phyloP scores from a whole-genome alignment of 306 rosid species.

The Cicer pinnatifidum region DNA sequence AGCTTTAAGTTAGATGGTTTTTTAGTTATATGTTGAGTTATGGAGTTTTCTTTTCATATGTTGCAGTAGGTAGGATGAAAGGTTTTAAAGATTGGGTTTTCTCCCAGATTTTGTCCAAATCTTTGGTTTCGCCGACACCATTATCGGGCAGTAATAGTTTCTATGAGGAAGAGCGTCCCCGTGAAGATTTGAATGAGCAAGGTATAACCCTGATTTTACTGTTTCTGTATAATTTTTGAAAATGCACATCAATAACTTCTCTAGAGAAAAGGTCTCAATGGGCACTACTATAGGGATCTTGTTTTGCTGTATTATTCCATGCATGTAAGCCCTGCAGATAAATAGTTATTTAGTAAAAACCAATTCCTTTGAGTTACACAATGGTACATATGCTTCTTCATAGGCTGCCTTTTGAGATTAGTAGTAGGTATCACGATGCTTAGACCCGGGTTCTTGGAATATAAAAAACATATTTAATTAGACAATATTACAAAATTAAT shows the following conservation, averaged over 20 bases:
- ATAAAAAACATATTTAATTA: background rate
- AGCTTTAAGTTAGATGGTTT: slow-evolving; percentile 1
- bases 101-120: slow-evolving; percentile 78
- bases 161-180: slow-evolving; percentile 49
- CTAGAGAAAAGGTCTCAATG: background rate
- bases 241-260: slow-evolving; percentile 16
- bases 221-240: slow-evolving; percentile 22
- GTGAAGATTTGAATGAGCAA: slow-evolving; percentile 61
- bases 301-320: background rate
- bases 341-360: slow-evolving; percentile 11
- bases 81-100: slow-evolving; percentile 79
- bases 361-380: slow-evolving; percentile 14
- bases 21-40: slow-evolving; percentile 17
- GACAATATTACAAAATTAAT: background rate
- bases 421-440: slow-evolving; percentile 14
- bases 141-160: slow-evolving; percentile 59
- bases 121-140: slow-evolving; percentile 70
- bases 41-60: slow-evolving; percentile 37
- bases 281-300: background rate
- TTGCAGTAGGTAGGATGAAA: slow-evolving; percentile 76
- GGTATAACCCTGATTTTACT: slow-evolving; percentile 52
- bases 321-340: slow-evolving; percentile 22
- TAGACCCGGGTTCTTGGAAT: background rate
- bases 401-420: background rate
- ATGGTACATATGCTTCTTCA: background rate